Percentiles rank a stretch among this genome's conserved stretches.
Conservation (phyloP, 164 flowering plant genomes). For the Magnolia changhungtana region DNA sequence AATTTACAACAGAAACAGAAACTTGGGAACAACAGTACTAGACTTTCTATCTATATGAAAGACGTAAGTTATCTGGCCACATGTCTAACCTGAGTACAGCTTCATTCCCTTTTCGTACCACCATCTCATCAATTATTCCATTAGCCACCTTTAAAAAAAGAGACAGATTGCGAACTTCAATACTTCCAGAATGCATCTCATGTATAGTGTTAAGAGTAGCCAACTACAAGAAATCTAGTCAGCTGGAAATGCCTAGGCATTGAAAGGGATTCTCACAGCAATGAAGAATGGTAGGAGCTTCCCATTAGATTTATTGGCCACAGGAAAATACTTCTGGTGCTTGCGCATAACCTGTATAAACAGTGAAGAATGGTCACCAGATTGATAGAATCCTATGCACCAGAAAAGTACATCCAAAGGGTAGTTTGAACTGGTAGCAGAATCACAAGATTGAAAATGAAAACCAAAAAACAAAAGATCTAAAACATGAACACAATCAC, state of each 20-base stretch:
- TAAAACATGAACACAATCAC: neutral
- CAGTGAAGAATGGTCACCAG: neutral
- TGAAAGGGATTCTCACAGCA: conserved; percentile 50
- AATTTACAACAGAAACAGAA: conserved; percentile 1
- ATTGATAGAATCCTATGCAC: neutral
- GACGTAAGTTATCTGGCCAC: neutral
- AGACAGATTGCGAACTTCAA: neutral
- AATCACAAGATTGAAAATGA: neutral
- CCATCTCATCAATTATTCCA: conserved; percentile 68
- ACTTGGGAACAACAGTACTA: neutral
- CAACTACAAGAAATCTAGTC: neutral
- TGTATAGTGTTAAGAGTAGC: neutral
- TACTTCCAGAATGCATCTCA: neutral
- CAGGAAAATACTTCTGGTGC: conserved; percentile 87
- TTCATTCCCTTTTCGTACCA: conserved; percentile 91
- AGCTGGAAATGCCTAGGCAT: conserved; percentile 1
- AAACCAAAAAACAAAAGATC: neutral
- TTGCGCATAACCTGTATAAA: conserved; percentile 91
- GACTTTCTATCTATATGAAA: neutral
- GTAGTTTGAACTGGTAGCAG: neutral
- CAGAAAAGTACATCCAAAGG: neutral
- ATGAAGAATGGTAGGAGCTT: conserved; percentile 79
- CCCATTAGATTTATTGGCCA: conserved; percentile 53
- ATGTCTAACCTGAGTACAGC: conserved; percentile 83
- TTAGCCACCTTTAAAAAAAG: conserved; percentile 66